Base-by-base conservation (phyloP, 176 grass and related monocot genomes). In the Stipa capillata region DNA sequence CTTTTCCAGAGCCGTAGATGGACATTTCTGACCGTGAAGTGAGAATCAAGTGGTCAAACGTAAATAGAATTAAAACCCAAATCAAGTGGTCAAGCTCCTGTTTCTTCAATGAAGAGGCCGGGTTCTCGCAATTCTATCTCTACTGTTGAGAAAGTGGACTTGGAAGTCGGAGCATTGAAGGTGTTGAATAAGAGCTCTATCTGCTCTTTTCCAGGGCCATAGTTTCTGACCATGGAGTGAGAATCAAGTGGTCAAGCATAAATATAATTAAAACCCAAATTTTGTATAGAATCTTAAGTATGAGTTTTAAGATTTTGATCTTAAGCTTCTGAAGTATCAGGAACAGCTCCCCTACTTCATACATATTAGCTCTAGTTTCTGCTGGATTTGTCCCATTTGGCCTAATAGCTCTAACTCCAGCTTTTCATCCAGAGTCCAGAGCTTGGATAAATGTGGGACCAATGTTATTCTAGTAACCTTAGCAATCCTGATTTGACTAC, bases 241-340 rank as follows among this genome's bases (percentile, higher is more conserved):
- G 2, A 33, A 84, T 80, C 34, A 62, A 68, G 20, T 61, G 49
- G 27, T 65, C 18, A 15, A 60, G 4, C 49, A n/a, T n/a, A n/a
- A n/a, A n/a, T n/a, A 73, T 39, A 79, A 67, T 40, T 83, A 57
- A 23, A 69, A 58, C 59, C 25, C 20, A 74, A 40, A n/a, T n/a
- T 48, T 72, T 32, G 7, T 79, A 49, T 72, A 47, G 13, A 61
- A 27, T 84, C 14, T 47, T 24, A 52, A 25, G 7, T 35, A 3
- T 44, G 27, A 69, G 52, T 10, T 43, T 79, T 48, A 68, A 79
- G 68, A 2, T 49, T 0, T 79, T 42, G 32, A 59, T 67, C 18
- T 84, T 76, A 76, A 69, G 36, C 56, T 83, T 83, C 6, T 13
- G 48, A 78, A 66, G 31, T 64, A 83, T 66, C 50, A 59, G 31